Conservation (phyloP, 352 stramenopile species). For the Chrysophaeum taylorii region DNA sequence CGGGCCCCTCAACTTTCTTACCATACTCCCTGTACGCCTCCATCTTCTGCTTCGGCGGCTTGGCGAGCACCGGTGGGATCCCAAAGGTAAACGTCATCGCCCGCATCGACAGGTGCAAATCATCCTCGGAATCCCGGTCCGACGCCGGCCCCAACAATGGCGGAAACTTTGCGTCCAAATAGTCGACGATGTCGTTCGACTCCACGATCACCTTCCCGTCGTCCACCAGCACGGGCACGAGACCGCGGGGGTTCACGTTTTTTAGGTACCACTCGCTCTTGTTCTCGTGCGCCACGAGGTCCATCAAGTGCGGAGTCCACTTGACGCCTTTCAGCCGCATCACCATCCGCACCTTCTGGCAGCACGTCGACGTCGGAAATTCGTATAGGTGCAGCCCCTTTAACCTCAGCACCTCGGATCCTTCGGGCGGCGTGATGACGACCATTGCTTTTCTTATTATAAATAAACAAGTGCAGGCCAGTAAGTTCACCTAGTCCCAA, state of each 20-base stretch:
- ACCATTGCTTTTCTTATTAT: too few species aligned
- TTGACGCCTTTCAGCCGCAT: neutral
- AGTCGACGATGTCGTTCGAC: conserved; percentile 7
- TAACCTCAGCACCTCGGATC: neutral
- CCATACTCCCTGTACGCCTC: neutral
- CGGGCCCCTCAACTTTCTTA: neutral
- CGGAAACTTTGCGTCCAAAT: neutral
- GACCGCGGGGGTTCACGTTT: conserved; percentile 1
- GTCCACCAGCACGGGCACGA: neutral
- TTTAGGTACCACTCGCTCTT: neutral
- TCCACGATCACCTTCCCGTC: neutral
- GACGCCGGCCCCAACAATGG: neutral
- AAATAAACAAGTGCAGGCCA: too few species aligned
- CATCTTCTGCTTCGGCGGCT: neutral
- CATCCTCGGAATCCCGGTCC: neutral
- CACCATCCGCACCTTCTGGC: neutral
- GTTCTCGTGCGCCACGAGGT: neutral
- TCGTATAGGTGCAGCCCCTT: conserved; percentile 1
- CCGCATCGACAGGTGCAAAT: neutral
- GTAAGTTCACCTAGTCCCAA: too few species aligned
- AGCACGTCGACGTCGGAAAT: neutral
- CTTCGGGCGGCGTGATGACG: neutral
- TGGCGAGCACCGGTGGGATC: neutral
- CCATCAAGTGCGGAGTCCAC: neutral
- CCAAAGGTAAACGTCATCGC: neutral